Evolutionary conservation across 2,329 filamentous ascomycete species (phyloP).

Genomic region (Fusarium proliferatum): DNA sequence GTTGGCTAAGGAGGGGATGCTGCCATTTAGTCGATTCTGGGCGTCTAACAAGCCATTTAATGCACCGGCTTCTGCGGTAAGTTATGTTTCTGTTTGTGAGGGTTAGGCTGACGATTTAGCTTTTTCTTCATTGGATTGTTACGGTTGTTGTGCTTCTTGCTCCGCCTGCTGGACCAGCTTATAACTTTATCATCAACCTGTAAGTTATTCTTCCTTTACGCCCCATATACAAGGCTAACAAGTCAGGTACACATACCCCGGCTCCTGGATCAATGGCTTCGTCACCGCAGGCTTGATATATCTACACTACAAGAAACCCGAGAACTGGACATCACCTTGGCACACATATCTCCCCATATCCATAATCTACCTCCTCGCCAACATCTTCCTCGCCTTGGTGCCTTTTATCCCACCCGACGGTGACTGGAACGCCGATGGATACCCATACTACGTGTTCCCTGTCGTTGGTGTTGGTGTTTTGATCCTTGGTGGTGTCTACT

Average conservation of each 20-base stretch:
- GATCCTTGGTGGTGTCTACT: constrained; percentile 63
- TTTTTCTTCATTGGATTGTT: constrained; percentile 74
- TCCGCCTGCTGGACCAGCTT: constrained; percentile 74
- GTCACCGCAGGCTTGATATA: constrained; percentile 64
- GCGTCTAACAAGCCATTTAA: constrained; percentile 76
- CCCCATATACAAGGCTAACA: constrained; percentile 14
- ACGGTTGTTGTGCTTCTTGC: constrained; percentile 74
- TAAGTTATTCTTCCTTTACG: constrained; percentile 10
- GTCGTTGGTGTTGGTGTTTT: constrained; percentile 65
- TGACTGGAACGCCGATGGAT: constrained; percentile 59
- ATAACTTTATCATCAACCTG: constrained; percentile 73
- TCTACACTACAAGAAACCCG: constrained; percentile 60
- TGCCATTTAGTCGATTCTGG: constrained; percentile 75
- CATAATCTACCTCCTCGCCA: constrained; percentile 61
- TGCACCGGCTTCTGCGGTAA: constrained; percentile 67
- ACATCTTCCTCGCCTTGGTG: constrained; percentile 63
- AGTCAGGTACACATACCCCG: constrained; percentile 59
- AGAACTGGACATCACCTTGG: constrained; percentile 66
- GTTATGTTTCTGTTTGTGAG: constrained; percentile 3
- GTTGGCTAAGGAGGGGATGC: constrained; percentile 74
- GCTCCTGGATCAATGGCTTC: constrained; percentile 65
- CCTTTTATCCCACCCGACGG: constrained; percentile 66
- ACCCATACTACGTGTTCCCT: constrained; percentile 68
- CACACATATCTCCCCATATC: constrained; percentile 61
- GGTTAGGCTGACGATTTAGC: constrained; percentile 42